These are phyloP conservation scores for Mycena amicta DNA, from an alignment of 768 basidiomycete genomes.

Conservation along the genomic window DNA sequence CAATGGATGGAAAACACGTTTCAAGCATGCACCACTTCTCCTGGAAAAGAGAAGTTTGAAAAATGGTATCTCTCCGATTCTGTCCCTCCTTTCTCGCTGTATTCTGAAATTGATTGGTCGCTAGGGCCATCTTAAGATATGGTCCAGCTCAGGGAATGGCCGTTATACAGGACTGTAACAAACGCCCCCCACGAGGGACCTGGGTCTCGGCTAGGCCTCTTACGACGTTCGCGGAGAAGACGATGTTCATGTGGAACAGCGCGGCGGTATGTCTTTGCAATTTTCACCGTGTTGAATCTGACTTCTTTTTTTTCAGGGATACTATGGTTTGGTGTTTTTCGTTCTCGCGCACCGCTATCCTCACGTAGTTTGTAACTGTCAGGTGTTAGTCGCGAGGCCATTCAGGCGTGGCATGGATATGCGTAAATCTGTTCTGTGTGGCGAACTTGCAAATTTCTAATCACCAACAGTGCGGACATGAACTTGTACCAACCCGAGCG, in stretches of 20 bases:
- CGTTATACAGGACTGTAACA: slow-evolving; percentile 1
- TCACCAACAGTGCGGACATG: slow-evolving; percentile 7
- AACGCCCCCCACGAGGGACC: slow-evolving; percentile 2
- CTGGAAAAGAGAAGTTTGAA: slow-evolving; percentile 10
- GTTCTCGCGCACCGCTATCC: no score
- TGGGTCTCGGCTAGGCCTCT: neutral
- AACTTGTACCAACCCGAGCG: slow-evolving; percentile 12
- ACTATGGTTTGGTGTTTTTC: slow-evolving; percentile 2
- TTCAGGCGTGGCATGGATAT: slow-evolving; percentile 2
- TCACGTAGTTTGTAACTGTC: no score
- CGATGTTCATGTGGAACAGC: slow-evolving; percentile 4
- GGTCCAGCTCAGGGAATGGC: slow-evolving; percentile 2
- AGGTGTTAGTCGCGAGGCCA: slow-evolving; percentile 4
- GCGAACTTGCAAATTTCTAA: no score
- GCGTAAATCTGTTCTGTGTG: no score
- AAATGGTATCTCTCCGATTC: slow-evolving; percentile 7
- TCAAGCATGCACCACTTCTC: slow-evolving; percentile 1
- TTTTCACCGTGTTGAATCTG: neutral
- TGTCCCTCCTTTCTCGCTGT: neutral
- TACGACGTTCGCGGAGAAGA: neutral
- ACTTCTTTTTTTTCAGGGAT: neutral
- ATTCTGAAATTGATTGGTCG: no score
- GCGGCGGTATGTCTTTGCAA: neutral
- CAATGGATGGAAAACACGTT: slow-evolving; percentile 19
- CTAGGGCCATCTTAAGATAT: neutral